These are phyloP conservation scores for Colletotrichum aenigma DNA, from an alignment of 2,329 filamentous ascomycete genomes.

Conservation along the genomic window DNA sequence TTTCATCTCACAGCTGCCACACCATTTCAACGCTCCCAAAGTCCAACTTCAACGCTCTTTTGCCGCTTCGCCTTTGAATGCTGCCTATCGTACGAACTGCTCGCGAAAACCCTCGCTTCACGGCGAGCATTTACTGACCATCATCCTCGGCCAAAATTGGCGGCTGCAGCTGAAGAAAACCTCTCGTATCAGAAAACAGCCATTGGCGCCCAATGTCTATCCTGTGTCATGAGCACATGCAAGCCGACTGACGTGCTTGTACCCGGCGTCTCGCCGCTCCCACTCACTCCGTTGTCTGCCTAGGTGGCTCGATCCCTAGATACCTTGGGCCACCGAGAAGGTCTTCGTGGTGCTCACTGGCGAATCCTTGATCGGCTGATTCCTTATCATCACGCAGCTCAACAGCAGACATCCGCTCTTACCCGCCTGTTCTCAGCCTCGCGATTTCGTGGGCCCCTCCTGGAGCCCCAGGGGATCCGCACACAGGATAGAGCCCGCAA, in stretches of 20 bases:
- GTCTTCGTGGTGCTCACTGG: background rate
- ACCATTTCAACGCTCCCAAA: constrained; percentile 14
- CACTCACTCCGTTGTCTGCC: background rate
- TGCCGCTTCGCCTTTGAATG: background rate
- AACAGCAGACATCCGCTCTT: background rate
- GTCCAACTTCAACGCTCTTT: constrained; percentile 2
- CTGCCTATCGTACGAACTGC: background rate
- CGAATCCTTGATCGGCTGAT: constrained; percentile 1
- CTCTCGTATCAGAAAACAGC: constrained; percentile 3
- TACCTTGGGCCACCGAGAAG: background rate
- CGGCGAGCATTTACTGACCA: background rate
- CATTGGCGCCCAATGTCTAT: constrained; percentile 17
- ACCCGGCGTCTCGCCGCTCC: constrained; percentile 7
- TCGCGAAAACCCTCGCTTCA: background rate
- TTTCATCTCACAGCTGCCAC: constrained; percentile 17
- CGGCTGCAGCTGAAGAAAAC: constrained; percentile 9
- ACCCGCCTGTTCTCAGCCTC: background rate
- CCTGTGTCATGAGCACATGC: constrained; percentile 13
- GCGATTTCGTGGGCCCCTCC: background rate
- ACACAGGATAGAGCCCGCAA: background rate
- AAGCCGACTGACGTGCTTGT: constrained; percentile 9
- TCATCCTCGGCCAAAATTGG: background rate
- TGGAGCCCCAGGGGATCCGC: background rate
- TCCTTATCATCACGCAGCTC: constrained; percentile 1
- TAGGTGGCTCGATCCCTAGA: constrained; percentile 13